Conservation (phyloP, 2,329 filamentous ascomycete genomes). For the Verticillium isaacii region DNA sequence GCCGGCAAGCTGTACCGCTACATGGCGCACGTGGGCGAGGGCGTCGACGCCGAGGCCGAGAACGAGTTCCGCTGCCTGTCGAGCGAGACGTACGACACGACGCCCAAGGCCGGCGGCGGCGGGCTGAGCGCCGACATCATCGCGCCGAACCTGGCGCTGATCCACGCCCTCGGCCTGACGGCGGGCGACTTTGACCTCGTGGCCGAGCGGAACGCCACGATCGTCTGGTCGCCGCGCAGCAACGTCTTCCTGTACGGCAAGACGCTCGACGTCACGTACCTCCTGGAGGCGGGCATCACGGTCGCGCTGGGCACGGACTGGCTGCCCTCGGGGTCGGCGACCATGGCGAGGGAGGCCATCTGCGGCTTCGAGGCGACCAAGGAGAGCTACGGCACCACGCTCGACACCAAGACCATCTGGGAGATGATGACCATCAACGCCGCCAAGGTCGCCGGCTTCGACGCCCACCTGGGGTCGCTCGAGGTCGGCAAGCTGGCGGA, state of each 20-base stretch:
- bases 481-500: slow-evolving; percentile 36
- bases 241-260: slow-evolving; percentile 22
- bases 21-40: slow-evolving; percentile 21
- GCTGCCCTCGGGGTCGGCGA: slow-evolving; percentile 21
- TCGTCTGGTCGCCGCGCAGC: slow-evolving; percentile 23
- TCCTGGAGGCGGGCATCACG: slow-evolving; percentile 18
- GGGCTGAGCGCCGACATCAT: slow-evolving; percentile 20
- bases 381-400: slow-evolving; percentile 7
- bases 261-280: slow-evolving; percentile 19
- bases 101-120: slow-evolving; percentile 12
- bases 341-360: slow-evolving; percentile 19
- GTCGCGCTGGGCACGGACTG: slow-evolving; percentile 24
- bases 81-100: slow-evolving; percentile 15
- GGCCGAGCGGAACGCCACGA: slow-evolving; percentile 18
- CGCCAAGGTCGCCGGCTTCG: slow-evolving; percentile 32
- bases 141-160: slow-evolving; percentile 17
- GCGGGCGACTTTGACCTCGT: slow-evolving; percentile 18
- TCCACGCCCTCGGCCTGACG: slow-evolving; percentile 20
- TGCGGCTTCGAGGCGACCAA: slow-evolving; percentile 12
- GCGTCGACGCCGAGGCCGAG: slow-evolving; percentile 18
- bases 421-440: slow-evolving; percentile 38
- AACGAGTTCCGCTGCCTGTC: slow-evolving; percentile 24
- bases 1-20: slow-evolving; percentile 15
- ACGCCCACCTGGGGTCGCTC: slow-evolving; percentile 32
- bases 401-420: slow-evolving; percentile 19